These are phyloP conservation scores for Raddia guianensis DNA, from an alignment of 176 grass and related monocot genomes.

Conservation along the genomic window DNA sequence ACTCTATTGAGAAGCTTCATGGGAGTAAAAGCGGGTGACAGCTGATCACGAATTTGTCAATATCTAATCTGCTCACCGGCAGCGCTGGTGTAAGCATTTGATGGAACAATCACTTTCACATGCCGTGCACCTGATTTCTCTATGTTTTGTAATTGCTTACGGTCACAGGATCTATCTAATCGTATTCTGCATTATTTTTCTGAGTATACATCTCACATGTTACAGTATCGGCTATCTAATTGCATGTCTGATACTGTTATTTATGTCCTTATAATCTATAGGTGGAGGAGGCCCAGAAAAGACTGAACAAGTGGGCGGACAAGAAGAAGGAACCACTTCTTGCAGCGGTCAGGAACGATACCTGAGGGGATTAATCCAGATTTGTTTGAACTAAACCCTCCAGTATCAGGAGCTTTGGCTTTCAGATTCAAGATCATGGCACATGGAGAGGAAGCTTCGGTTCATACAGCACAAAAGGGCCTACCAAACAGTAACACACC, in stretches of 20 bases:
- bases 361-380: neutral
- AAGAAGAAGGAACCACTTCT: conserved; percentile 68
- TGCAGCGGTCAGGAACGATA: neutral
- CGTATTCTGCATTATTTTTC: neutral
- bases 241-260: neutral
- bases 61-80: neutral
- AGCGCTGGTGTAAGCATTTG: neutral
- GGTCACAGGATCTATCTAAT: neutral
- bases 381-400: neutral
- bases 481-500: neutral
- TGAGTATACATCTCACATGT: neutral
- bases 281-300: conserved; percentile 76
- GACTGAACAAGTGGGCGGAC: conserved; percentile 77
- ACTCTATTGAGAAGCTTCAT: neutral
- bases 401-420: neutral
- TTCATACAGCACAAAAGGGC: neutral
- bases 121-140: neutral
- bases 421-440: neutral
- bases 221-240: neutral
- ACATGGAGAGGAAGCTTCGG: neutral
- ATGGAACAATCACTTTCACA: neutral
- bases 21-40: neutral
- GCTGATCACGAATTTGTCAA: neutral
- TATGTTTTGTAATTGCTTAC: neutral
- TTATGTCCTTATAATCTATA: conserved; percentile 30